Evolutionary conservation across 768 basidiomycete genomes (phyloP).

Genomic region (Podaxis mareebaensis): DNA sequence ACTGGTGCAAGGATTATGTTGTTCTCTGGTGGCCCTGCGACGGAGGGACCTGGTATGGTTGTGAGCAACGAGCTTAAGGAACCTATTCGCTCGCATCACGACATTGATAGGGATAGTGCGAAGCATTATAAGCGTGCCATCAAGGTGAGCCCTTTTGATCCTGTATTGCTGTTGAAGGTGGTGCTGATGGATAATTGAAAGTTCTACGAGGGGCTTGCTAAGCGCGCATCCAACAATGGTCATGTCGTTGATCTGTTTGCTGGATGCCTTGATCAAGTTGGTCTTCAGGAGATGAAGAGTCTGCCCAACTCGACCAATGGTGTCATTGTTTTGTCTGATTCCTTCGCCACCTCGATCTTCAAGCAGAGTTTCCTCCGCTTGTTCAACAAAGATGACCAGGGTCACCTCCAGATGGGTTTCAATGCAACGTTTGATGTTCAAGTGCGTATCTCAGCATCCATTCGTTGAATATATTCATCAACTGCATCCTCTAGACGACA

Average conservation of each 20-base stretch:
- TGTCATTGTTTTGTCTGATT: slow-evolving; percentile 93
- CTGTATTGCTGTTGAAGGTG: slow-evolving; percentile 1
- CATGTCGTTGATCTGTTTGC: slow-evolving; percentile 96
- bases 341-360: slow-evolving; percentile 97
- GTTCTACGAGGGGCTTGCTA: slow-evolving; percentile 96
- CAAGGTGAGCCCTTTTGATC: slow-evolving; percentile 59
- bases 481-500: slow-evolving; percentile 65
- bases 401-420: slow-evolving; percentile 94
- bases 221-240: slow-evolving; percentile 91
- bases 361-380: slow-evolving; percentile 96
- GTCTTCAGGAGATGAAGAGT: slow-evolving; percentile 96
- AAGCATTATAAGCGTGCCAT: slow-evolving; percentile 97
- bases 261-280: slow-evolving; percentile 97
- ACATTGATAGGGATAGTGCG: slow-evolving; percentile 94
- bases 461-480: not conserved
- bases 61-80: slow-evolving; percentile 95
- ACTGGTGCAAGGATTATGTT: slow-evolving; percentile 97
- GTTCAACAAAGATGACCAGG: slow-evolving; percentile 91
- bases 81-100: slow-evolving; percentile 97
- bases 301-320: slow-evolving; percentile 96
- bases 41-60: slow-evolving; percentile 96
- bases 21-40: slow-evolving; percentile 93
- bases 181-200: slow-evolving; percentile 31
- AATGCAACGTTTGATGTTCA: slow-evolving; percentile 99
- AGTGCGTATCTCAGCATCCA: slow-evolving; percentile 39